Percentiles rank a stretch among this genome's conserved stretches.
phyloP scores from a whole-genome alignment of 106 monocot genomes.

The Triglochin maritima region DNA sequence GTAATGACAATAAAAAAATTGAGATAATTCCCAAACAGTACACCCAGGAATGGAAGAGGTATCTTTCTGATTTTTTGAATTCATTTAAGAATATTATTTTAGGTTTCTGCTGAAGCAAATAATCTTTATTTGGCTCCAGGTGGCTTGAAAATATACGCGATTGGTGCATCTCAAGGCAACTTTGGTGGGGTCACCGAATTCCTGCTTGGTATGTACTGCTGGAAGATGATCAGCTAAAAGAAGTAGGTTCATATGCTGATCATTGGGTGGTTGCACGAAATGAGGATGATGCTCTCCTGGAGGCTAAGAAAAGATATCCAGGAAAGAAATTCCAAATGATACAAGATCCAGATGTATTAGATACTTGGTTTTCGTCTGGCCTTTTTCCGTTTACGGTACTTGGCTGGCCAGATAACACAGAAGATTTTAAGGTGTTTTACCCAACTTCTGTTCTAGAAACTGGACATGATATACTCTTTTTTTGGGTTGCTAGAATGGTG shows the following conservation, averaged over 20 bases:
- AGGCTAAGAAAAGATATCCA: slow-evolving; percentile 38
- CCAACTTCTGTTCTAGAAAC: slow-evolving; percentile 97
- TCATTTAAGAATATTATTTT: neutral
- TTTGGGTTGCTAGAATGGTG: slow-evolving; percentile 99
- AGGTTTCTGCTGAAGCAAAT: too few species aligned
- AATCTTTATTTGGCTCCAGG: slow-evolving; percentile 30
- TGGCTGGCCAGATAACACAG: slow-evolving; percentile 87
- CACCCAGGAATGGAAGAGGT: slow-evolving; percentile 85
- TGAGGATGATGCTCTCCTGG: slow-evolving; percentile 55
- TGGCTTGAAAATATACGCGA: slow-evolving; percentile 94
- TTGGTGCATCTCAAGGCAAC: slow-evolving; percentile 99
- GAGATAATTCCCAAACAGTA: slow-evolving; percentile 94
- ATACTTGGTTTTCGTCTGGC: slow-evolving; percentile 98
- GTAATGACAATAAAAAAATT: slow-evolving; percentile 68
- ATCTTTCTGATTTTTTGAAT: neutral
- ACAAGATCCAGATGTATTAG: slow-evolving; percentile 96
- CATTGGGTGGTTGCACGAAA: slow-evolving; percentile 91
- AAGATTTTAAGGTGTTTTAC: slow-evolving; percentile 74
- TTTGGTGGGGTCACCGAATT: slow-evolving; percentile 98
- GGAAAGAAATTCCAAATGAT: slow-evolving; percentile 46
- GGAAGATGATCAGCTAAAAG: slow-evolving; percentile 62
- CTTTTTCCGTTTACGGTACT: slow-evolving; percentile 80
- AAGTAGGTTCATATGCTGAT: slow-evolving; percentile 57
- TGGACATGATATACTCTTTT: slow-evolving; percentile 93
- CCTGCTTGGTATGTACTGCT: slow-evolving; percentile 92